Evolutionary conservation across 345 rosid species (phyloP).

Genomic region (Sonneratia caseolaris): DNA sequence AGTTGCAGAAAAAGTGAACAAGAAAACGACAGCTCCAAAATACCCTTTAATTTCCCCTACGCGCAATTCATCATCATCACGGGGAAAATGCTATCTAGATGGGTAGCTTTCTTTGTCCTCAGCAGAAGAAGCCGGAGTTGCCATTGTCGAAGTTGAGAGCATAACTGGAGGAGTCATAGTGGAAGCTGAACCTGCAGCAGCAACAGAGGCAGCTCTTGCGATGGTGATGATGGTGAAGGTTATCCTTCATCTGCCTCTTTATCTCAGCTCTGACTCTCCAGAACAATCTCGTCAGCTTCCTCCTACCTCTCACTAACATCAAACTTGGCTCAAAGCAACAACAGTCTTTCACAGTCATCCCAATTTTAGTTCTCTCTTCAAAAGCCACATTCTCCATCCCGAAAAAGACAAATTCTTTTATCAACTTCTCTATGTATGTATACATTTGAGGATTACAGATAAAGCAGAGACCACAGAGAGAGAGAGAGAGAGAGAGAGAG

Average conservation of each 20-base stretch:
- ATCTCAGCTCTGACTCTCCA: conserved; percentile 52
- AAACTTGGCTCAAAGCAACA: not conserved
- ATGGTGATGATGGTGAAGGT: not conserved
- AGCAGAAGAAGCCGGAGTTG: conserved; percentile 53
- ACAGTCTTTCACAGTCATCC: not conserved
- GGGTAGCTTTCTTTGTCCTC: not conserved
- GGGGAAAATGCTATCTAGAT: too few species aligned
- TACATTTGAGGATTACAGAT: too few species aligned
- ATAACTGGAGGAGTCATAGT: conserved; percentile 66
- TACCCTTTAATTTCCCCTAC: too few species aligned
- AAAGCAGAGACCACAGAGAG: too few species aligned
- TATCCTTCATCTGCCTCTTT: conserved; percentile 23
- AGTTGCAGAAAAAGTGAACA: too few species aligned
- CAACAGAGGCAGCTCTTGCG: conserved; percentile 24
- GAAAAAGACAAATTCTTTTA: too few species aligned
- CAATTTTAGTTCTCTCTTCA: conserved; percentile 4
- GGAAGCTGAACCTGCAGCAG: conserved; percentile 39
- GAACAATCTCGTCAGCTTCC: conserved; percentile 43
- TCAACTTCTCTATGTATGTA: too few species aligned
- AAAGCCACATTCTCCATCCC: not conserved
- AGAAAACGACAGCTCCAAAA: too few species aligned
- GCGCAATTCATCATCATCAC: too few species aligned
- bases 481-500: not conserved
- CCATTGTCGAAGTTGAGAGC: conserved; percentile 77
- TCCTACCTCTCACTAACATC: conserved; percentile 25